These are phyloP conservation scores for Panicum miliaceum DNA, from an alignment of 176 grass and related monocot genomes.

Conservation along the genomic window DNA sequence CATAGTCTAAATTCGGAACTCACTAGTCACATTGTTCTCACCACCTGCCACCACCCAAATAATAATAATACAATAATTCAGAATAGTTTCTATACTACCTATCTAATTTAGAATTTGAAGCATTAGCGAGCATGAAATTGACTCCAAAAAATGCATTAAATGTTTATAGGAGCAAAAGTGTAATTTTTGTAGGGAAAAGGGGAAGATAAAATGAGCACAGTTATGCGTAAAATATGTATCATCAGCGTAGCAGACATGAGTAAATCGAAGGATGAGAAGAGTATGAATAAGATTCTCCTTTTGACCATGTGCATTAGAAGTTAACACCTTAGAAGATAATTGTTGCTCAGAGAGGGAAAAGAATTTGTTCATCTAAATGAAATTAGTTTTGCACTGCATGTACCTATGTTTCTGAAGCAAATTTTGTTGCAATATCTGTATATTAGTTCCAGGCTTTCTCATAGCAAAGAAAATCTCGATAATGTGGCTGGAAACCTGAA, in stretches of 20 bases:
- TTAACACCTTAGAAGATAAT: slow-evolving; percentile 22
- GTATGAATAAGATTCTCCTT: slow-evolving; percentile 26
- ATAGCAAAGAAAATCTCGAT: slow-evolving; percentile 70
- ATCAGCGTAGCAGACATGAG: neutral
- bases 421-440: slow-evolving; percentile 94
- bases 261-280: neutral
- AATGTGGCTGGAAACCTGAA: slow-evolving; percentile 72
- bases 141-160: slow-evolving; percentile 17
- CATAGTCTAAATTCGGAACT: neutral
- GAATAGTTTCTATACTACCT: neutral
- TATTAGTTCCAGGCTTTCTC: slow-evolving; percentile 89
- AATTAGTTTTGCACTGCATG: slow-evolving; percentile 16
- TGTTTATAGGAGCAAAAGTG: neutral
- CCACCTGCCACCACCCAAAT: neutral
- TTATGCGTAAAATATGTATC: slow-evolving; percentile 7
- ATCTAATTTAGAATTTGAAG: slow-evolving; percentile 20
- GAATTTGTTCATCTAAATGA: neutral
- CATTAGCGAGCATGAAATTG: slow-evolving; percentile 16
- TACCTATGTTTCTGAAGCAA: slow-evolving; percentile 85
- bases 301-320: slow-evolving; percentile 16
- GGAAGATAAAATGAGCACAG: neutral
- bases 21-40: neutral
- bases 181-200: neutral
- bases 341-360: neutral
- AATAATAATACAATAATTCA: neutral